phyloP scores from a whole-genome alignment of 2,329 filamentous ascomycete species.

The Phoma sp. region DNA sequence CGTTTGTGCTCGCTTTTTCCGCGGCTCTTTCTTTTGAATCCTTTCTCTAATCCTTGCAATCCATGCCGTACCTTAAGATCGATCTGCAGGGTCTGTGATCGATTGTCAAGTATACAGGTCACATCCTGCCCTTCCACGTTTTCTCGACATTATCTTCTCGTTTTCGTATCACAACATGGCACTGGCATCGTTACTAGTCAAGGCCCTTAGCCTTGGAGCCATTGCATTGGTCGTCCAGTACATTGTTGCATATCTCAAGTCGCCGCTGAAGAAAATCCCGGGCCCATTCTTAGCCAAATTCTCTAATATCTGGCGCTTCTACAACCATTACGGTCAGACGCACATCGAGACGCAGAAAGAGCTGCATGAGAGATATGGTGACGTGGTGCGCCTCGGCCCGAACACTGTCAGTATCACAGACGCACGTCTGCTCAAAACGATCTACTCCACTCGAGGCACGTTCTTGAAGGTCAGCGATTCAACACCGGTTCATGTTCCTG shows the following conservation, averaged over 20 bases:
- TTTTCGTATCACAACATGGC: slow-evolving; percentile 14
- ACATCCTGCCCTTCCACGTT: background rate
- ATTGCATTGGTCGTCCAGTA: slow-evolving; percentile 27
- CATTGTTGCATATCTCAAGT: slow-evolving; percentile 33
- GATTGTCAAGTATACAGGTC: slow-evolving; percentile 16
- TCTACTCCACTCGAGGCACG: slow-evolving; percentile 42
- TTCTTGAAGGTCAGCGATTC: slow-evolving; percentile 34
- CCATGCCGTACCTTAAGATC: background rate
- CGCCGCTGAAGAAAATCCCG: slow-evolving; percentile 40
- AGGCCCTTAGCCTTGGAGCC: slow-evolving; percentile 19
- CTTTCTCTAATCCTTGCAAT: background rate
- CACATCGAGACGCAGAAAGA: slow-evolving; percentile 39
- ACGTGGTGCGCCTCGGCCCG: slow-evolving; percentile 39
- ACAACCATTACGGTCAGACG: slow-evolving; percentile 36
- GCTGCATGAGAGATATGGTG: slow-evolving; percentile 40
- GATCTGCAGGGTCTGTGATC: slow-evolving; percentile 5
- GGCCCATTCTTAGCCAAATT: slow-evolving; percentile 44
- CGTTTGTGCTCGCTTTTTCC: background rate
- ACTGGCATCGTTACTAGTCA: slow-evolving; percentile 22
- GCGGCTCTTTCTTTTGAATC: background rate
- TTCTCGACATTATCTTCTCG: background rate
- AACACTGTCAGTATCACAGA: slow-evolving; percentile 41
- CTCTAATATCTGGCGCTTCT: slow-evolving; percentile 41
- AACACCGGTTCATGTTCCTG: background rate
- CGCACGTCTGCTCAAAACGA: slow-evolving; percentile 38